A percentile compares a stretch with the other conserved stretches of the same genome.
Conservation (phyloP, 208 protist genomes). For the Tritrichomonas foetus region DNA sequence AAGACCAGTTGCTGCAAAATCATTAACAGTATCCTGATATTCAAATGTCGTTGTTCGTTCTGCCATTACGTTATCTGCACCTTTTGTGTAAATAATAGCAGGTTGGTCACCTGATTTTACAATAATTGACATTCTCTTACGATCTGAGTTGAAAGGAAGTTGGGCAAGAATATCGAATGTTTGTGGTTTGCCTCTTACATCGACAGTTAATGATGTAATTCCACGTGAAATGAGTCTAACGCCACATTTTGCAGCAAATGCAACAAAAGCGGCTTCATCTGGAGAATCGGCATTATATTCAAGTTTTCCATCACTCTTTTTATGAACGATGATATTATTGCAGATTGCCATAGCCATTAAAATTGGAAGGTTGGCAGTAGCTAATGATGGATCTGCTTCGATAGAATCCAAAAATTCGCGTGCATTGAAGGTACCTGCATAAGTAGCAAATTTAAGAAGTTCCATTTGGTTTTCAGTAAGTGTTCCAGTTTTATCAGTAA, state of each 20-base stretch:
- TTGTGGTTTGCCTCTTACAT: not conserved
- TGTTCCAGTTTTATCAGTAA: constrained; percentile 37
- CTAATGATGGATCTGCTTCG: not conserved
- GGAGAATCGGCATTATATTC: constrained; percentile 20
- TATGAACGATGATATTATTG: not conserved
- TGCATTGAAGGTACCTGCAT: not conserved
- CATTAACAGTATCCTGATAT: not conserved
- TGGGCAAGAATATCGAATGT: constrained; percentile 48
- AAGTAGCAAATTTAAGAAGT: not conserved
- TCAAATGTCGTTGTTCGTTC: not conserved
- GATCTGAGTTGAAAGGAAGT: constrained; percentile 69
- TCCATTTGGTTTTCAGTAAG: constrained; percentile 38
- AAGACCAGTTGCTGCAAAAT: not conserved
- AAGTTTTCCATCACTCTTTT: not conserved
- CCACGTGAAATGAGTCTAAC: not conserved
- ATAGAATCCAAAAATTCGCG: too few species aligned
- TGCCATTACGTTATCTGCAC: constrained; percentile 44
- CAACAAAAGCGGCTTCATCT: constrained; percentile 19
- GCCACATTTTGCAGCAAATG: not conserved
- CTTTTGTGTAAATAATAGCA: constrained; percentile 46
- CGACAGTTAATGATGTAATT: not conserved
- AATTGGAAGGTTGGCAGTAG: not conserved
- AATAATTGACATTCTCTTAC: constrained; percentile 50
- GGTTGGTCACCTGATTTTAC: not conserved
- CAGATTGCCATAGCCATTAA: not conserved